Conservation (phyloP, 352 stramenopile genomes). For the Elongisporangium senticosum region DNA sequence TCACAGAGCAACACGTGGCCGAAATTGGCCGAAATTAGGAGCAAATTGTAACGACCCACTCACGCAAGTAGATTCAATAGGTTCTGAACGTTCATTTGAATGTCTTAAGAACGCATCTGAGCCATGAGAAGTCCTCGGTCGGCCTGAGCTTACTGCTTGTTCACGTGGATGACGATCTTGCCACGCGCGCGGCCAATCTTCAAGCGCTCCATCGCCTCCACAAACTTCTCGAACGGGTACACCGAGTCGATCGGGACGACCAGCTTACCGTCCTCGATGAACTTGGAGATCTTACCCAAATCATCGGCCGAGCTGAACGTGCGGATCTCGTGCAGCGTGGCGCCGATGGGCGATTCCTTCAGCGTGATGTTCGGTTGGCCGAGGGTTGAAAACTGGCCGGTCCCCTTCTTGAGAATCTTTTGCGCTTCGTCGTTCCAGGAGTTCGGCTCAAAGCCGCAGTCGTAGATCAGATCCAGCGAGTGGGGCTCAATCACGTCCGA, state of each 20-base stretch:
- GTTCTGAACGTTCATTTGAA: too few relatives aligned
- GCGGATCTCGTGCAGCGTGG: constrained; percentile 6
- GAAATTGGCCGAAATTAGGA: too few relatives aligned
- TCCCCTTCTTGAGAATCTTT: constrained; percentile 19
- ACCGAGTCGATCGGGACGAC: constrained; percentile 36
- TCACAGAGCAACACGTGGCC: too few relatives aligned
- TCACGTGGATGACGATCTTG: constrained; percentile 54
- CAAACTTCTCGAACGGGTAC: constrained; percentile 38
- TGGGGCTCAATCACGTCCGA: constrained; percentile 14
- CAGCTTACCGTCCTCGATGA: constrained; percentile 33
- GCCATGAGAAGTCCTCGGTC: constrained; percentile 2
- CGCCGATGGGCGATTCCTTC: constrained; percentile 15
- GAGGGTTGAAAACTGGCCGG: constrained; percentile 18
- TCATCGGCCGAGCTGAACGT: constrained; percentile 2
- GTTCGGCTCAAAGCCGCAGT: constrained; percentile 15
- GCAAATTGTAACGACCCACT: too few relatives aligned
- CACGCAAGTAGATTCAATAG: too few relatives aligned
- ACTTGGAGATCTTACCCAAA: constrained; percentile 18
- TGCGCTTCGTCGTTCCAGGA: constrained; percentile 16
- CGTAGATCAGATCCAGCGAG: constrained; percentile 28
- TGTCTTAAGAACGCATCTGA: too few relatives aligned
- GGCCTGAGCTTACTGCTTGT: constrained; percentile 6
- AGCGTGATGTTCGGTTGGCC: constrained; percentile 2
- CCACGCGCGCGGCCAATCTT: constrained; percentile 44
- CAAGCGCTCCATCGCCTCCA: constrained; percentile 34